Evolutionary conservation across 495 filamentous ascomycete genomes (phyloP).

Genomic region (Annulohypoxylon bovei): DNA sequence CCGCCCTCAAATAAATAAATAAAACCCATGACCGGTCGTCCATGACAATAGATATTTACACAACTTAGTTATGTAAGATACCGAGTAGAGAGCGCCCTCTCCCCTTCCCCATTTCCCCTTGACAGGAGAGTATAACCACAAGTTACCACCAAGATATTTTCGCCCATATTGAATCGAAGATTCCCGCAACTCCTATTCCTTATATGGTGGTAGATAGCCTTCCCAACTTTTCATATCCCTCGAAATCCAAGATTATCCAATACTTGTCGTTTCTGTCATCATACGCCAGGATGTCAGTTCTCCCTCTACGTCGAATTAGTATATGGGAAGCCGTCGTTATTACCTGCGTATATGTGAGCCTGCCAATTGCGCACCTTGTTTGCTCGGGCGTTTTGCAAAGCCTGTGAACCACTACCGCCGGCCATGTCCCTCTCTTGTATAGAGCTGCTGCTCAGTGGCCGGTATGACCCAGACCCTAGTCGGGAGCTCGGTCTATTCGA

Average conservation of each 20-base stretch:
- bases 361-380: slow-evolving; percentile 53
- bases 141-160: slow-evolving; percentile 22
- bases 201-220: slow-evolving; percentile 15
- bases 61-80: background rate
- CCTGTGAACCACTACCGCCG: slow-evolving; percentile 40
- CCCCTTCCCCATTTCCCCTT: background rate
- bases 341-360: slow-evolving; percentile 57
- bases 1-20: slow-evolving; percentile 1
- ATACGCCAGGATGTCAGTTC: slow-evolving; percentile 29
- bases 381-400: slow-evolving; percentile 38
- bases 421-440: slow-evolving; percentile 31
- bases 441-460: slow-evolving; percentile 27
- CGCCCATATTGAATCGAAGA: slow-evolving; percentile 7
- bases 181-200: slow-evolving; percentile 20
- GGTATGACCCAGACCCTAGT: slow-evolving; percentile 2
- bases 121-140: slow-evolving; percentile 28
- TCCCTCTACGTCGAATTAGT: slow-evolving; percentile 23
- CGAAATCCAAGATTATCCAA: slow-evolving; percentile 29
- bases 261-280: slow-evolving; percentile 44
- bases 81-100: background rate
- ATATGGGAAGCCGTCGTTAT: slow-evolving; percentile 16
- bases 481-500: slow-evolving; percentile 28
- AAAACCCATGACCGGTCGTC: background rate
- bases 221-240: slow-evolving; percentile 1
- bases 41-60: background rate